Evolutionary conservation across 108 stramenopile species (phyloP).

Genomic region (Conticribra weissflogii): DNA sequence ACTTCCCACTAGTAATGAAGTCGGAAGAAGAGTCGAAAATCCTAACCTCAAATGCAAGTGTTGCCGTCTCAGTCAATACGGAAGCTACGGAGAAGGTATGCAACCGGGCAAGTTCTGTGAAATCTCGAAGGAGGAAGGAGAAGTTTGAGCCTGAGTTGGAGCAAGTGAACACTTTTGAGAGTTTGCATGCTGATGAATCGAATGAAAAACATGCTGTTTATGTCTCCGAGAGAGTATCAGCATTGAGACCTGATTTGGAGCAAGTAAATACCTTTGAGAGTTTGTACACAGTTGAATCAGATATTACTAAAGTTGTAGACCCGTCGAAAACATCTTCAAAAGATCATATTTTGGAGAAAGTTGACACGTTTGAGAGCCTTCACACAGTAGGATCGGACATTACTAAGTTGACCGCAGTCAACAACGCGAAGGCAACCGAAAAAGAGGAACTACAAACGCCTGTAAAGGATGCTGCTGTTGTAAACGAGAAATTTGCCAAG

Average conservation of each 20-base stretch:
- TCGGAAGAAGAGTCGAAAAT: background rate
- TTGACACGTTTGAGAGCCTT: background rate
- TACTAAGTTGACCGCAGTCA: background rate
- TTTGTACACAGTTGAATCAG: no score
- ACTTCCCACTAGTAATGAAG: constrained; percentile 22
- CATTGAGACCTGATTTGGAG: no score
- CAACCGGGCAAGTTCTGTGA: constrained; percentile 2
- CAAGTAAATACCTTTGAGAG: no score
- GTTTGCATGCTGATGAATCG: no score
- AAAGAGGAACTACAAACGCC: no score
- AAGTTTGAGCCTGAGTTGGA: background rate
- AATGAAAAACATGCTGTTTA: no score
- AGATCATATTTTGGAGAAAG: constrained; percentile 6
- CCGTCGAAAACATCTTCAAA: no score
- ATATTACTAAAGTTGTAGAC: no score
- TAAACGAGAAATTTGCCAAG: background rate
- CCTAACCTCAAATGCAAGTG: background rate
- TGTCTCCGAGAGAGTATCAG: no score
- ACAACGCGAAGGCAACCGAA: no score
- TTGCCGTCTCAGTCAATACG: background rate
- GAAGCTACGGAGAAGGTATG: constrained; percentile 18
- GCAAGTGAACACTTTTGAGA: constrained; percentile 2
- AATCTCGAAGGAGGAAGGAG: background rate
- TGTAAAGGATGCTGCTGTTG: background rate
- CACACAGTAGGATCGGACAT: background rate